A percentile compares a stretch with the other conserved stretches of the same genome.
phyloP scores from a whole-genome alignment of 1,284 basidiomycete genomes.

The Thelephora terrestris region DNA sequence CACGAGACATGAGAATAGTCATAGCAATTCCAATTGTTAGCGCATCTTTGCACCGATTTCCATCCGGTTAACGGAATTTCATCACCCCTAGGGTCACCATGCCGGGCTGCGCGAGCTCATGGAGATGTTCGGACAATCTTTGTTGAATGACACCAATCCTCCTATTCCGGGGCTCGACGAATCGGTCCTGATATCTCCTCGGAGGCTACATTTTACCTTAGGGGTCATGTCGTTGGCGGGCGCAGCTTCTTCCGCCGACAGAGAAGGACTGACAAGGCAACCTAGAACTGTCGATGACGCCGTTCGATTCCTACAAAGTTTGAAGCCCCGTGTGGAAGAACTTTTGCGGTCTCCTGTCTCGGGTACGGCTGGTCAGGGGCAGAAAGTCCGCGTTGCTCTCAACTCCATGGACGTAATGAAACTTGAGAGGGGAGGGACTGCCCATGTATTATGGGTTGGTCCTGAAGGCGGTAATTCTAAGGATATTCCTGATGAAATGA shows the following conservation, averaged over 20 bases:
- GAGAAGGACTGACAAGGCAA: background rate
- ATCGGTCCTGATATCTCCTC: slow-evolving; percentile 48
- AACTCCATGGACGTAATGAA: slow-evolving; percentile 43
- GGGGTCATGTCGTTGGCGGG: slow-evolving; percentile 52
- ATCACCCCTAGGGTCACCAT: slow-evolving; percentile 41
- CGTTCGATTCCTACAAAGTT: slow-evolving; percentile 34
- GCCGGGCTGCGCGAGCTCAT: slow-evolving; percentile 30
- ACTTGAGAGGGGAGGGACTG: slow-evolving; percentile 30
- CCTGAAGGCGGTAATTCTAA: slow-evolving; percentile 19
- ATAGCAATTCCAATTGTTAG: slow-evolving; percentile 15
- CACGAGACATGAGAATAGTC: slow-evolving; percentile 10
- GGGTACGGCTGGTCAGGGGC: slow-evolving; percentile 3
- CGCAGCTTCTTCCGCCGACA: background rate
- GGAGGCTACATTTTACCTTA: slow-evolving; percentile 57
- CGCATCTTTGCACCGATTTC: background rate
- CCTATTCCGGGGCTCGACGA: slow-evolving; percentile 46
- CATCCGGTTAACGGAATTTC: background rate
- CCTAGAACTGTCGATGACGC: slow-evolving; percentile 33
- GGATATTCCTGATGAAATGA: slow-evolving; percentile 17
- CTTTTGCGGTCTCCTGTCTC: slow-evolving; percentile 9
- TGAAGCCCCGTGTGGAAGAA: slow-evolving; percentile 33
- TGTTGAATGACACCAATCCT: slow-evolving; percentile 24
- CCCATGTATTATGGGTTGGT: slow-evolving; percentile 50
- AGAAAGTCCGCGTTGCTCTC: slow-evolving; percentile 33
- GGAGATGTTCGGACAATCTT: slow-evolving; percentile 33